Percentiles rank a stretch among this genome's conserved stretches.
These are phyloP conservation scores for Hirsutella minnesotensis DNA, from an alignment of 2,329 filamentous ascomycete genomes.

Conservation along the genomic window DNA sequence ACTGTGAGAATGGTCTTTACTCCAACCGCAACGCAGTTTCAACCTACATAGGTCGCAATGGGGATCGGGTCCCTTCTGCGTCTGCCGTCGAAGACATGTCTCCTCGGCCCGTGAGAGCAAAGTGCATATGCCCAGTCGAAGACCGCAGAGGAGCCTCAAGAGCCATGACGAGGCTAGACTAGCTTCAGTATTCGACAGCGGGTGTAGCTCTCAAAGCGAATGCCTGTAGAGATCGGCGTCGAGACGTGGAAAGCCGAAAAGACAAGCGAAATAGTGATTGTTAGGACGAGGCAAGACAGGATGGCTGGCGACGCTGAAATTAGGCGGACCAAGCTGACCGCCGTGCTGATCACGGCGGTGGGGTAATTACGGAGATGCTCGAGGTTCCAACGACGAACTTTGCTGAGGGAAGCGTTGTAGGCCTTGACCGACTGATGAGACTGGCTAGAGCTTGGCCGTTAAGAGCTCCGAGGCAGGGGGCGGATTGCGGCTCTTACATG, in stretches of 20 bases:
- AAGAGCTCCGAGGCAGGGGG: not conserved
- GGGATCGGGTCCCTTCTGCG: constrained; percentile 33
- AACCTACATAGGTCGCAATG: constrained; percentile 41
- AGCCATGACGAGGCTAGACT: constrained; percentile 18
- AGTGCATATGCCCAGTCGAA: constrained; percentile 39
- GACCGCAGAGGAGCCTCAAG: constrained; percentile 46
- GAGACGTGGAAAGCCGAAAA: too few species aligned
- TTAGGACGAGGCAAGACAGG: too few species aligned
- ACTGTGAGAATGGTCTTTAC: not conserved
- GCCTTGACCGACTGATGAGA: not conserved
- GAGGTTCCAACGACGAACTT: not conserved
- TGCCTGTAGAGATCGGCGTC: too few species aligned
- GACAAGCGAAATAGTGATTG: too few species aligned
- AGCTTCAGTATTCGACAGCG: not conserved
- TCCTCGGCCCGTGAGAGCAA: constrained; percentile 28
- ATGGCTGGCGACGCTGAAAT: too few species aligned
- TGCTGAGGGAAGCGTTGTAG: not conserved
- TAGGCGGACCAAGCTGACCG: not conserved
- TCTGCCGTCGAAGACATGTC: constrained; percentile 45
- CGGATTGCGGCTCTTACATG: not conserved
- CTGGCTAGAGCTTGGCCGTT: not conserved
- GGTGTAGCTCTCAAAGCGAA: too few species aligned
- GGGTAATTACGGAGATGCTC: not conserved
- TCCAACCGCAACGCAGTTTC: not conserved
- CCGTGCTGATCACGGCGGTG: not conserved